These are phyloP conservation scores for Cinnamomum chago DNA, from an alignment of 164 flowering plant species.

Conservation along the genomic window DNA sequence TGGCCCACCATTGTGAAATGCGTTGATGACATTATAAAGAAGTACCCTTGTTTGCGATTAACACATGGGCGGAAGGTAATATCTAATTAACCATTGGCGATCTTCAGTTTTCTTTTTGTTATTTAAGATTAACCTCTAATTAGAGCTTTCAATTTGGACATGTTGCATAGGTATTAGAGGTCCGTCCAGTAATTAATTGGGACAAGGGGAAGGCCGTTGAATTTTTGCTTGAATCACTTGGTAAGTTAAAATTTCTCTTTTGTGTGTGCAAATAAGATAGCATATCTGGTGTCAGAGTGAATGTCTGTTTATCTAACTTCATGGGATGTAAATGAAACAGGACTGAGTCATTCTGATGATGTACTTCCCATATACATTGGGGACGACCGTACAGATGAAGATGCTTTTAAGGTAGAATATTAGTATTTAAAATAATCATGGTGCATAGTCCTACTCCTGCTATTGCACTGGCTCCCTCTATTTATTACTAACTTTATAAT, in stretches of 20 bases:
- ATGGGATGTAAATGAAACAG: slow-evolving; percentile 25
- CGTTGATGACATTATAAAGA: slow-evolving; percentile 61
- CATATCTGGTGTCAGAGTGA: neutral
- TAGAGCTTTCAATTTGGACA: neutral
- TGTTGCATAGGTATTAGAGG: slow-evolving; percentile 75
- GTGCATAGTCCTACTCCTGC: neutral
- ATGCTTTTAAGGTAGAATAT: slow-evolving; percentile 80
- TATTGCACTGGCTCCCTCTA: neutral
- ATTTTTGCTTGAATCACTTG: slow-evolving; percentile 86
- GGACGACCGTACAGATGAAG: slow-evolving; percentile 95
- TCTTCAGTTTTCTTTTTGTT: neutral
- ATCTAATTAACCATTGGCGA: neutral
- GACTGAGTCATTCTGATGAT: slow-evolving; percentile 42
- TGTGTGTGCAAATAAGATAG: neutral
- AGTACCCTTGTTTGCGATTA: slow-evolving; percentile 75
- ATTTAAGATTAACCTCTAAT: neutral
- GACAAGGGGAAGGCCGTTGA: slow-evolving; percentile 97
- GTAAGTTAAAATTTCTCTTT: slow-evolving; percentile 25
- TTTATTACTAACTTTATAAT: neutral
- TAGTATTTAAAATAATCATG: neutral
- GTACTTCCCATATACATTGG: slow-evolving; percentile 92
- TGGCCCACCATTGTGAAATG: slow-evolving; percentile 70
- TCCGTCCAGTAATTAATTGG: slow-evolving; percentile 95
- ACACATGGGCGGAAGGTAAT: slow-evolving; percentile 98
- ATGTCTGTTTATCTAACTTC: neutral